Base-by-base conservation (phyloP, 2,329 filamentous ascomycete species). In the Nemania bipapillata region DNA sequence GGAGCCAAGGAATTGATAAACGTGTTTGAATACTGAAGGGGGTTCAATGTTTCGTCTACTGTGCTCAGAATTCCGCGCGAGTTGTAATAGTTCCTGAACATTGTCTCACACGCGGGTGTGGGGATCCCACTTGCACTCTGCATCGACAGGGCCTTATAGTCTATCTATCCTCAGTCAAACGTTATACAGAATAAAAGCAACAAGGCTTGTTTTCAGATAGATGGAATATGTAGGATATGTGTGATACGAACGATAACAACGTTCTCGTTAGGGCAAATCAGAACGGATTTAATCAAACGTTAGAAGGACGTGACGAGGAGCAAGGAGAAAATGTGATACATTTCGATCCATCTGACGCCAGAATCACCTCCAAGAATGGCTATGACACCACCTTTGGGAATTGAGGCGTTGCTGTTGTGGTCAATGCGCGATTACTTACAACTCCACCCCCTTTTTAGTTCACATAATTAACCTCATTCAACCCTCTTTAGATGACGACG, bases 71-170 rank as follows among this genome's bases (percentile, higher is more conserved):
- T 26, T 26, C 24, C 20, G 20, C 45, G 45, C 20, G 45, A 49
- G 45, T 2, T 50, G 64, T 56, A 55, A 40, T 53, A 49, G 15
- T n/a, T 50, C n/a, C 24, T 40, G 15, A 15, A 62, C 52, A 26
- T 40, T 65, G 62, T 66, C 66, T 69, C 66, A 49, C 53, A 54
- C 57, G 32, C n/a, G 37, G 53, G 62, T 35, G 62, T 49, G 20
- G 56, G 42, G 20, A 7, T 35, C 22, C 42, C 37, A 42, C 61
- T 40, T 53, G 49, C 32, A 20, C 15, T 42, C n/a, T 28, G 4
- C 54, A 49, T 40, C 20, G 28, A 62, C n/a, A 57, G 12, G 28
- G 26, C 5, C 3, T 2, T 11, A 30, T 37, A 37, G 26, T 22
- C 26, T 28, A n/a, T 26, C 26, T 47, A 56, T 58, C 30, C 26